Conservation (phyloP, 345 rosid species). For the Salix exigua region DNA sequence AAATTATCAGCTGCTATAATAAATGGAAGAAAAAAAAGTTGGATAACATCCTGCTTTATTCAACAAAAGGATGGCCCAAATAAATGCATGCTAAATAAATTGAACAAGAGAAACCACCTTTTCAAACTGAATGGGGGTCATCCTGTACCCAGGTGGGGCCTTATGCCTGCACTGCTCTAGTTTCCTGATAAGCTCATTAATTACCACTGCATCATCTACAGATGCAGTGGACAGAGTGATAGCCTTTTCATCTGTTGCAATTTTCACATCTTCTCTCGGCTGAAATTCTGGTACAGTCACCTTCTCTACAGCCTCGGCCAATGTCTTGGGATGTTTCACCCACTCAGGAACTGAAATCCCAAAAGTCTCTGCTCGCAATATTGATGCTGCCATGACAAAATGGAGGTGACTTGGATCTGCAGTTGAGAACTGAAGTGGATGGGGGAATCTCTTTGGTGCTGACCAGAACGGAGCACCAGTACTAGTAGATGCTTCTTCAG, state of each 20-base stretch:
- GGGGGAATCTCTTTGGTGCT: slow-evolving; percentile 96
- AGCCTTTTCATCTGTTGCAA: slow-evolving; percentile 91
- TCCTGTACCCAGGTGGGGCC: slow-evolving; percentile 58
- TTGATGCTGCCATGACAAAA: slow-evolving; percentile 70
- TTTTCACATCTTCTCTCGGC: slow-evolving; percentile 75
- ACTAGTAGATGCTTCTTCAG: slow-evolving; percentile 90
- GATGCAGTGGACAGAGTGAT: slow-evolving; percentile 72
- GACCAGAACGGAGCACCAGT: slow-evolving; percentile 98
- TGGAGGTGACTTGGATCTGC: slow-evolving; percentile 64
- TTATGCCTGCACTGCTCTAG: slow-evolving; percentile 62
- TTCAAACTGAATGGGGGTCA: slow-evolving; percentile 95
- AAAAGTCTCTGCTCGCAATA: slow-evolving; percentile 86
- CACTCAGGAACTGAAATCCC: slow-evolving; percentile 83
- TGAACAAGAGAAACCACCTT: slow-evolving; percentile 51
- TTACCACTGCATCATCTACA: slow-evolving; percentile 73
- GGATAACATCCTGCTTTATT: neutral
- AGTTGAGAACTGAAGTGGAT: slow-evolving; percentile 66
- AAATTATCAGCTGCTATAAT: neutral
- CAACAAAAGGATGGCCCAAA: neutral
- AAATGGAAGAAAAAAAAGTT: neutral
- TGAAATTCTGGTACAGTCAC: slow-evolving; percentile 85
- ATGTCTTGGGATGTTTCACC: slow-evolving; percentile 54
- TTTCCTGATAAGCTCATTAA: slow-evolving; percentile 56
- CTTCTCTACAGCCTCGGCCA: slow-evolving; percentile 68
- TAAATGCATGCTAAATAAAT: neutral